Base-by-base conservation (phyloP, 345 rosid genomes). In the Sisymbrium irio region DNA sequence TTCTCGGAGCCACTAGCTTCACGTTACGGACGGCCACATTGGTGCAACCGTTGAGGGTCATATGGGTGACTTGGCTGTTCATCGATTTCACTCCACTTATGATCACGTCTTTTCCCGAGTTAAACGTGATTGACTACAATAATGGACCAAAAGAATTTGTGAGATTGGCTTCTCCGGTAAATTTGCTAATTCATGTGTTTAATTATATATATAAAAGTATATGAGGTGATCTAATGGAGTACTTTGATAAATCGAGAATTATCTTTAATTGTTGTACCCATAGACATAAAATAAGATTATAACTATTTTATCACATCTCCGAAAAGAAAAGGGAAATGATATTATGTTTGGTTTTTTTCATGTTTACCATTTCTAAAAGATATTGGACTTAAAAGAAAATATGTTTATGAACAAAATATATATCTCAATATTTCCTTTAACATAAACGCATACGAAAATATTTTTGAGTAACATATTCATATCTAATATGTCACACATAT, bases 21-120 rank as follows among this genome's bases (percentile, higher is more conserved):
- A 85, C 41, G 41, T 82, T 79, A 35, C 79, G 76, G 33, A 87
- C 14, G 3, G 37, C 54, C 17, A 85, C 81, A 39, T 87, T 80
- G 15, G 67, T 63, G 75, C 86, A 83, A 30, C 63, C 67, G 33
- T 83, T 65, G 32, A 83, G 30, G 12, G 76, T 80, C 49, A 87
- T 64, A 57, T 87, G 86, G 6, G 65, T 49, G 69, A 71, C 18
- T 42, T 84, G 86, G 76, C 87, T 85, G 79, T 87, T 83, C 40
- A 82, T 25, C 0, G 89, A 87, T 11, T 65, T 81, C 30, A 87
- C 62, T 45, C 92, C 86, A 50, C 56, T 85, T 11, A 87, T 73
- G n/a, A 62, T 71, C 30, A 83, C 63, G 65, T 85, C 71, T 0
- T 71, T 83, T 0, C 78, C 80, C 39, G 67, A 39, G 18, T 3